Base-by-base conservation (phyloP, 371 early-diverging fungal species). In the Mortierella sp. region DNA sequence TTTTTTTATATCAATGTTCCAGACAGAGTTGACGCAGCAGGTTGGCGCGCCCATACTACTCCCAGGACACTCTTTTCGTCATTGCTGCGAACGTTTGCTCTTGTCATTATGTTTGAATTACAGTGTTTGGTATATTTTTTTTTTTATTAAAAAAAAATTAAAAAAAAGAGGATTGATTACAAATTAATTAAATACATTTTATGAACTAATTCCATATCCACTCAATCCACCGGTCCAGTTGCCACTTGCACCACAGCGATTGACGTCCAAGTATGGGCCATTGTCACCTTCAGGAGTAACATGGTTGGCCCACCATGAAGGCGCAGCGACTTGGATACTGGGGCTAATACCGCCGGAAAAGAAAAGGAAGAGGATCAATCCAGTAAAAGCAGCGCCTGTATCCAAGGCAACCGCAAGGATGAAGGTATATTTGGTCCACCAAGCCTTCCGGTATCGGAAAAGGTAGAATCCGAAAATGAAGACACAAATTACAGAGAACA, bases 351-450 rank as follows among this genome's bases (percentile, higher is more conserved):
- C 72, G 1, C 70, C 77, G 13, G 58, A 63, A 3, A 76, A 36
- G 65, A 71, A 76, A 57, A 86, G 79, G 64, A 87, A 89, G 67
- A 88, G 84, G 60, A 89, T 58, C 16, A 90, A 63, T 16, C 80
- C 87, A 53, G 84, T 85, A 22, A 89, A 82, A 36, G 89, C 89
- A 11, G 86, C 85, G 64, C 92, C 93, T 21, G 92, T 89, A 70
- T 93, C 93, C 62, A 93, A 82, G 8, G 91, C 93, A 15, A 92
- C 92, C 5, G 93, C 89, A 10, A 94, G 87, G n/a, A 93, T 86
- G 70, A 92, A 94, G 69, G 89, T 91, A 72, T 93, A 92, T 63
- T 88, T 85, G 65, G 76, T 66, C 93, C 92, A 94, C 94, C 94
- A 94, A 3, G 85, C 84, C 62, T 88, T 82, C 15, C 77, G 80